These are phyloP conservation scores for Gryganskiella cystojenkinii DNA, from an alignment of 192 early-diverging fungal genomes.

Conservation along the genomic window DNA sequence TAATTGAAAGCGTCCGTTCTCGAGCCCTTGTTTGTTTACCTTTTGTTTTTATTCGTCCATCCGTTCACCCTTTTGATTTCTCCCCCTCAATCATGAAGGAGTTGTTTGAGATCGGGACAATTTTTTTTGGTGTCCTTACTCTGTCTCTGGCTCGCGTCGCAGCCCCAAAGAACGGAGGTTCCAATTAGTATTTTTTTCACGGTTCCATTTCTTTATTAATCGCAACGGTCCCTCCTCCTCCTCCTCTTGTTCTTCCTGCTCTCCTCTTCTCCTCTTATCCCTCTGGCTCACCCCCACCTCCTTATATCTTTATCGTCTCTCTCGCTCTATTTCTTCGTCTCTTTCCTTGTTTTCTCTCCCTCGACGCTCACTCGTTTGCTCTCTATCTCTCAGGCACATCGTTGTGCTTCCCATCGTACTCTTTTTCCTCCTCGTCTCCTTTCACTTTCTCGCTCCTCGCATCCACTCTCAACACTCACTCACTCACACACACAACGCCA, in stretches of 20 bases:
- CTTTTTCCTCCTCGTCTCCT: not conserved
- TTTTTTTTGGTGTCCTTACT: not conserved
- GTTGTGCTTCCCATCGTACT: not conserved
- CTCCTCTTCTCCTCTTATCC: not conserved
- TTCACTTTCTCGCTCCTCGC: too few species aligned
- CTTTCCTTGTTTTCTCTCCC: not conserved
- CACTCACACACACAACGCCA: not conserved
- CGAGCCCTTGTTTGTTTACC: not conserved
- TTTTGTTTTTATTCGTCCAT: not conserved
- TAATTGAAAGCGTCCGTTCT: not conserved
- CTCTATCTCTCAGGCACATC: too few species aligned
- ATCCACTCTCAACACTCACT: not conserved
- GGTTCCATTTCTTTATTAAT: not conserved
- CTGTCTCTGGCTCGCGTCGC: not conserved
- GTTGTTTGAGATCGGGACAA: constrained; percentile 5
- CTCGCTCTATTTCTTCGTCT: not conserved
- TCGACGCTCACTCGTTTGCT: too few species aligned
- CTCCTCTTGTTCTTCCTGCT: not conserved
- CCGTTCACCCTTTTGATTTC: too few species aligned
- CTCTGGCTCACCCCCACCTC: not conserved
- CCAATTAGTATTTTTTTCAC: not conserved
- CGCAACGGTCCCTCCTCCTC: not conserved
- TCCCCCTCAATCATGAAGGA: too few species aligned
- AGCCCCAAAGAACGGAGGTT: not conserved
- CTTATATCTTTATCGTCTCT: not conserved